These are phyloP conservation scores for Huntiella decipiens DNA, from an alignment of 2,329 filamentous ascomycete genomes.

Conservation along the genomic window DNA sequence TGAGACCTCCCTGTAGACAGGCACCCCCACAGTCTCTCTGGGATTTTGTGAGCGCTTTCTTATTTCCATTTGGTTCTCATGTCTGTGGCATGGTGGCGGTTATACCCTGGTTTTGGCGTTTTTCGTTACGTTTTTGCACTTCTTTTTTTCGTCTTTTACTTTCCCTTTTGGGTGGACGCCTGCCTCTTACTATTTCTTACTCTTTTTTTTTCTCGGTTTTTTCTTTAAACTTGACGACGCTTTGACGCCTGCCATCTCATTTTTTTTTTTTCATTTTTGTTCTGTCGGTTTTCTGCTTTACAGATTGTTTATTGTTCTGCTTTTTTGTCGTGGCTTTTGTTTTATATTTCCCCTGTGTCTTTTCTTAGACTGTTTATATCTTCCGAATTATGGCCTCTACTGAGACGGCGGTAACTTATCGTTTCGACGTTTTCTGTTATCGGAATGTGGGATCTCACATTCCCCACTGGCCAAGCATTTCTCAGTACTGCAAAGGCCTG, in stretches of 20 bases:
- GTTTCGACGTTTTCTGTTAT: too few relatives aligned
- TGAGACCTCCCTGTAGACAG: neutral
- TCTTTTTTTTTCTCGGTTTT: neutral
- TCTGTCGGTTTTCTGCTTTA: conserved; percentile 1
- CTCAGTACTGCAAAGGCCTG: too few relatives aligned
- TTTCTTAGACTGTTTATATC: neutral
- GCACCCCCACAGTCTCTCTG: neutral
- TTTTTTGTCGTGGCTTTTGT: conserved; percentile 6
- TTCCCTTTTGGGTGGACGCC: neutral
- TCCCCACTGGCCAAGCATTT: too few relatives aligned
- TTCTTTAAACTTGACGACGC: conserved; percentile 1
- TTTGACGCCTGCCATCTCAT: neutral
- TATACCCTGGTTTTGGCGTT: conserved; percentile 5
- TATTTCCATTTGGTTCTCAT: conserved; percentile 1
- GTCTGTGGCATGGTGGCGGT: conserved; percentile 1
- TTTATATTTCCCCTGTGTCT: conserved; percentile 1
- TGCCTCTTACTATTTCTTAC: neutral
- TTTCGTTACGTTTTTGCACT: neutral
- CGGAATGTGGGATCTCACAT: too few relatives aligned
- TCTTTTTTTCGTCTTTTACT: neutral
- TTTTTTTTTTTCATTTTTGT: neutral
- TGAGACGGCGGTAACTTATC: too few relatives aligned
- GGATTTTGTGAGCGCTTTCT: neutral
- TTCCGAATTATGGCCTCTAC: too few relatives aligned
- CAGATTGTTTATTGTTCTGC: conserved; percentile 13